These are phyloP conservation scores for Metarhizium robertsii DNA, from an alignment of 2,329 filamentous ascomycete species.

Conservation along the genomic window DNA sequence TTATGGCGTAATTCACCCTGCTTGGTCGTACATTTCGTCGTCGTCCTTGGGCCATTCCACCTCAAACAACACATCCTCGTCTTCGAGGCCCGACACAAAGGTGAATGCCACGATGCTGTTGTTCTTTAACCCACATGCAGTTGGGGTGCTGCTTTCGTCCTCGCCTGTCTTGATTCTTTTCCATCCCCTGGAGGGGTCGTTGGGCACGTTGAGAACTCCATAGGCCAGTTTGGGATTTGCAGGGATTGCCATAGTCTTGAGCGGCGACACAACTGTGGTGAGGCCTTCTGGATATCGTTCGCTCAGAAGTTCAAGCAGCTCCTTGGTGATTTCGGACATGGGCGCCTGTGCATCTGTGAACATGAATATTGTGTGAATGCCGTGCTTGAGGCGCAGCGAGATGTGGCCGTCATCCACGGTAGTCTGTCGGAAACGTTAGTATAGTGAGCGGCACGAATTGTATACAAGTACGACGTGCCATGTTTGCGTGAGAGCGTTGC, in stretches of 20 bases:
- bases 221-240: constrained; percentile 34
- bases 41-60: constrained; percentile 38
- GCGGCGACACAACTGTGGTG: constrained; percentile 21
- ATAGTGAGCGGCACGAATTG: too few relatives aligned
- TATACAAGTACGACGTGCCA: not conserved
- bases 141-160: constrained; percentile 27
- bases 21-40: constrained; percentile 22
- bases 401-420: constrained; percentile 38
- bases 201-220: constrained; percentile 32
- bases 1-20: not conserved
- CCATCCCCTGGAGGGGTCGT: constrained; percentile 41
- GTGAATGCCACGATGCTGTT: constrained; percentile 41
- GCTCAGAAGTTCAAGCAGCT: constrained; percentile 48
- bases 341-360: constrained; percentile 50
- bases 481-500: not conserved
- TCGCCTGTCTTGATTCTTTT: constrained; percentile 30
- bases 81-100: constrained; percentile 29
- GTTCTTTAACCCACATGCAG: constrained; percentile 34
- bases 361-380: constrained; percentile 61
- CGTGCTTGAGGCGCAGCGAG: constrained; percentile 65
- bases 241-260: constrained; percentile 30
- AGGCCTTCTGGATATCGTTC: constrained; percentile 49
- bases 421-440: not conserved
- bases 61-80: constrained; percentile 31
- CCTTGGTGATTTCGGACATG: constrained; percentile 46